Percentiles rank a stretch among this genome's conserved stretches.
Evolutionary conservation across 371 early-diverging fungal genomes (phyloP).

Genomic region (Aphelidium insulamus): DNA sequence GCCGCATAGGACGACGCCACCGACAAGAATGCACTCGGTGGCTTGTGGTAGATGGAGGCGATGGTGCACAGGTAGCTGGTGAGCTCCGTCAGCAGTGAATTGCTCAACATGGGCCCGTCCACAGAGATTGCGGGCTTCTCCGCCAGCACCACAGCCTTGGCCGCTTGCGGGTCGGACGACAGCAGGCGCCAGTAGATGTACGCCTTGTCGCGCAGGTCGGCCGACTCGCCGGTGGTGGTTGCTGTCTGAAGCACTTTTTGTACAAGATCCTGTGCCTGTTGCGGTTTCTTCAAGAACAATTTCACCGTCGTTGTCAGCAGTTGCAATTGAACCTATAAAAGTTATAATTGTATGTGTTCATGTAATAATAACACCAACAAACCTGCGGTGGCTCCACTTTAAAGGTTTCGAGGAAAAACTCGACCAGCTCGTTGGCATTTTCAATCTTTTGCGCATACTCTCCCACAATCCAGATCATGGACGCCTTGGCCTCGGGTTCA

Average conservation of each 20-base stretch:
- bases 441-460: slow-evolving; percentile 82
- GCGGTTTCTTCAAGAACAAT: slow-evolving; percentile 66
- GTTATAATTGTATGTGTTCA: too few species aligned
- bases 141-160: slow-evolving; percentile 35
- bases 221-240: slow-evolving; percentile 75
- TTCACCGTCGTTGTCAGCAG: slow-evolving; percentile 75
- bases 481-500: slow-evolving; percentile 80
- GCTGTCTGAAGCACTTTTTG: slow-evolving; percentile 63
- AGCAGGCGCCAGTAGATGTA: slow-evolving; percentile 90
- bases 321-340: slow-evolving; percentile 48
- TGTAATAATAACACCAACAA: too few species aligned
- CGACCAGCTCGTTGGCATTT: slow-evolving; percentile 59
- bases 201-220: slow-evolving; percentile 85
- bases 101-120: too few species aligned
- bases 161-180: slow-evolving; percentile 72
- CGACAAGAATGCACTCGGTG: slow-evolving; percentile 55
- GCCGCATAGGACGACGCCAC: slow-evolving; percentile 17
- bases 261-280: slow-evolving; percentile 66
- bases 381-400: slow-evolving; percentile 16
- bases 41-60: slow-evolving; percentile 82
- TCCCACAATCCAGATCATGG: slow-evolving; percentile 90
- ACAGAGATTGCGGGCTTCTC: slow-evolving; percentile 26
- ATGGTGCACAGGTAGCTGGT: slow-evolving; percentile 63
- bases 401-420: slow-evolving; percentile 50
- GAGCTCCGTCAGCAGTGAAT: slow-evolving; percentile 31